A percentile compares a stretch with the other conserved stretches of the same genome.
phyloP scores from a whole-genome alignment of 208 protist genomes.

The Leishmania guyanensis region DNA sequence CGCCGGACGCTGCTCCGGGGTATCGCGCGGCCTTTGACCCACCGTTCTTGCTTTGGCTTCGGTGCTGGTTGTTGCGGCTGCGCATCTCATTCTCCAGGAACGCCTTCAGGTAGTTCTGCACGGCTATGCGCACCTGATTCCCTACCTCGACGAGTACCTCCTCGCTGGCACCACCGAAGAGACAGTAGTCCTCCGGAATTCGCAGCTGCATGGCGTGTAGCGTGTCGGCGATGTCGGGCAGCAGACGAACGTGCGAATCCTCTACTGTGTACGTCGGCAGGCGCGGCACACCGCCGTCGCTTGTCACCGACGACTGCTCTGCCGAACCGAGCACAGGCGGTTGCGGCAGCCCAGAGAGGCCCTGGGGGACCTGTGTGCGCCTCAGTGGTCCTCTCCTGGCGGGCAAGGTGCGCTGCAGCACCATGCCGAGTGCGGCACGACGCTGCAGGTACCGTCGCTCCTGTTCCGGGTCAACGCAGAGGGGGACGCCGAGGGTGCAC shows the following conservation, averaged over 20 bases:
- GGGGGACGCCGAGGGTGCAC: slow-evolving; percentile 47
- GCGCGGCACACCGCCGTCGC: slow-evolving; percentile 22
- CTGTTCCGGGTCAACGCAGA: slow-evolving; percentile 46
- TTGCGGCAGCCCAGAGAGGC: slow-evolving; percentile 17
- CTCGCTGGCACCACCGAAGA: slow-evolving; percentile 39
- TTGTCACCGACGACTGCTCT: neutral
- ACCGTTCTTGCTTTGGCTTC: neutral
- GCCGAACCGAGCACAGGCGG: neutral
- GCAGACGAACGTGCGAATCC: slow-evolving; percentile 48
- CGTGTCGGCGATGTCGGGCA: slow-evolving; percentile 56
- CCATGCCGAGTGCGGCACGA: slow-evolving; percentile 40
- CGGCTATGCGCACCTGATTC: slow-evolving; percentile 57
- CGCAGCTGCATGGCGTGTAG: slow-evolving; percentile 48
- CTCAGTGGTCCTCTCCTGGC: neutral
- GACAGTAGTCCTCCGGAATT: slow-evolving; percentile 68
- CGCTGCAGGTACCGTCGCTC: slow-evolving; percentile 51
- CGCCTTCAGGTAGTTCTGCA: slow-evolving; percentile 62
- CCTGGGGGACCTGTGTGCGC: neutral
- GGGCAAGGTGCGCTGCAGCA: slow-evolving; percentile 20
- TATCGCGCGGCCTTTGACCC: neutral
- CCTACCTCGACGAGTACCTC: slow-evolving; percentile 18
- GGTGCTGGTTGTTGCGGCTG: neutral
- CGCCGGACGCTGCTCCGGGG: neutral
- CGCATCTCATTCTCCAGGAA: slow-evolving; percentile 1
- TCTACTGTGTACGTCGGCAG: slow-evolving; percentile 75